Conservation (phyloP, 345 rosid genomes). For the Dovyalis caffra region DNA sequence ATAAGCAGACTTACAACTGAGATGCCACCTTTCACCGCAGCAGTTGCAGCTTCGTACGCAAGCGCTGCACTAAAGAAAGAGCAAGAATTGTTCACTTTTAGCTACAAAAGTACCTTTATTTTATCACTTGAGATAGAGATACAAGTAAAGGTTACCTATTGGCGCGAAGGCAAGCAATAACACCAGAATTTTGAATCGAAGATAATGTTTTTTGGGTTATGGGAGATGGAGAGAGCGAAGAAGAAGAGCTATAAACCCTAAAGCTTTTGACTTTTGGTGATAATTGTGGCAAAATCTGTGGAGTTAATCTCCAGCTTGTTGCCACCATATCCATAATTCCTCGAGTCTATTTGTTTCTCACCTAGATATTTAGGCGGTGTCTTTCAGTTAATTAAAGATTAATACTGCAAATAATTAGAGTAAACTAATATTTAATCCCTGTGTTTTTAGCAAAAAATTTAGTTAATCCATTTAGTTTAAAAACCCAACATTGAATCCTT, state of each 20-base stretch:
- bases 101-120: not conserved
- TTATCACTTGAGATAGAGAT: not conserved
- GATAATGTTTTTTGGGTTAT: conserved; percentile 24
- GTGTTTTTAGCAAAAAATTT: no score
- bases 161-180: conserved; percentile 65
- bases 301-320: not conserved
- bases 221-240: conserved; percentile 16
- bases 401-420: no score
- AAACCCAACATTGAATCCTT: no score
- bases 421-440: no score
- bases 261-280: not conserved
- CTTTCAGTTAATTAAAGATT: no score
- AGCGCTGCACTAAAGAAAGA: conserved; percentile 38
- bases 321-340: not conserved
- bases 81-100: not conserved
- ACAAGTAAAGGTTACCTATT: conserved; percentile 13
- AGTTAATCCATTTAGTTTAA: no score
- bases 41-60: conserved; percentile 54
- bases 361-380: not conserved
- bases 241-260: conserved; percentile 5
- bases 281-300: not conserved
- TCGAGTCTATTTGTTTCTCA: no score
- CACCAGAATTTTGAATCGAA: conserved; percentile 39
- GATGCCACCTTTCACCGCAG: conserved; percentile 53
- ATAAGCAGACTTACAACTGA: conserved; percentile 44